Conservation (phyloP, 805 yeast genomes). For the Zygosaccharomyces gambellarensis region DNA sequence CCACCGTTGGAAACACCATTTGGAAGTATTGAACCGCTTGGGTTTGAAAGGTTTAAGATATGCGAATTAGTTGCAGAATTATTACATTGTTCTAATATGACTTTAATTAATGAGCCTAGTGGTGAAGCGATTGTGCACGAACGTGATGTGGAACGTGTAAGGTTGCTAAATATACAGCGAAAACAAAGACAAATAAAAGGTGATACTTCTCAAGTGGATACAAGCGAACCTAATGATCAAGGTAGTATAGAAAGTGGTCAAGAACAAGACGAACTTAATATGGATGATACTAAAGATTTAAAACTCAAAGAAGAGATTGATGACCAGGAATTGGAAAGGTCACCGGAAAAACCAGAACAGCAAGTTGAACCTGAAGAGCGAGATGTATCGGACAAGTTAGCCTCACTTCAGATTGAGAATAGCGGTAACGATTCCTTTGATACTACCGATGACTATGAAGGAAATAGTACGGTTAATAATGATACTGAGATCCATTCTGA, state of each 20-base stretch:
- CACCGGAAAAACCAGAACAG: neutral
- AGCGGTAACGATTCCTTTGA: conserved; percentile 2
- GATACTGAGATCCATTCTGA: conserved; percentile 19
- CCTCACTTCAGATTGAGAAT: conserved; percentile 5
- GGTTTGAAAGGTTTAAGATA: conserved; percentile 88
- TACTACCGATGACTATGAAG: conserved; percentile 7
- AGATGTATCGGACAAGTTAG: conserved; percentile 6
- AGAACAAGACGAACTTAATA: neutral
- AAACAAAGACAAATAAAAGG: conserved; percentile 6
- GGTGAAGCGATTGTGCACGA: conserved; percentile 65
- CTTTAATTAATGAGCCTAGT: conserved; percentile 69
- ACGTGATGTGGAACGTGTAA: conserved; percentile 59
- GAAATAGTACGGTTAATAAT: conserved; percentile 6
- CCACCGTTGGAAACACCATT: conserved; percentile 40
- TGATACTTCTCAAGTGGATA: conserved; percentile 17
- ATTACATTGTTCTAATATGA: conserved; percentile 94
- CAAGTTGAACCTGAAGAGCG: neutral
- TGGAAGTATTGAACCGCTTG: conserved; percentile 70
- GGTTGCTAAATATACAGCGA: conserved; percentile 23
- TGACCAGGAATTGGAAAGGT: neutral
- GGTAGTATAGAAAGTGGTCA: conserved; percentile 7
- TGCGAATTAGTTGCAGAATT: conserved; percentile 93
- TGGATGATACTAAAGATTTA: neutral
- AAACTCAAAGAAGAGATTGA: conserved; percentile 17
- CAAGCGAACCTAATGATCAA: conserved; percentile 7